phyloP scores from a whole-genome alignment of 2,329 filamentous ascomycete species.

The Alternaria metachromatica region DNA sequence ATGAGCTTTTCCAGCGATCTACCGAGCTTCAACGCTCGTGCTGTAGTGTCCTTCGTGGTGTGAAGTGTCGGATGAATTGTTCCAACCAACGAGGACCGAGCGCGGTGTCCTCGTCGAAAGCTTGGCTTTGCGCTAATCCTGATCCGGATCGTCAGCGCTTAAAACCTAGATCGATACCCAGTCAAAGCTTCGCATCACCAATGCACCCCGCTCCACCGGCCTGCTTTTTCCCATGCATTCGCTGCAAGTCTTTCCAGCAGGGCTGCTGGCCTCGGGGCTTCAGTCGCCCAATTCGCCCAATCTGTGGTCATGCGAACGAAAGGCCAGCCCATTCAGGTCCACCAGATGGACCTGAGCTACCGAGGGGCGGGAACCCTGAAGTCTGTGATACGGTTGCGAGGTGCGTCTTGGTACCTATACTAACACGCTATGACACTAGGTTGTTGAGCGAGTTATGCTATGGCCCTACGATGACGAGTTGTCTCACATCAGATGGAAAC shows the following conservation, averaged over 20 bases:
- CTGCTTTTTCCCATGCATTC: constrained; percentile 35
- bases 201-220: constrained; percentile 33
- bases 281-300: constrained; percentile 37
- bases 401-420: constrained; percentile 18
- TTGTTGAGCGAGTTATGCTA: constrained; percentile 7
- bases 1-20: not conserved
- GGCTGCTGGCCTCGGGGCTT: constrained; percentile 16
- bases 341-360: constrained; percentile 15
- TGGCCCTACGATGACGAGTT: constrained; percentile 6
- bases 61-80: constrained; percentile 11
- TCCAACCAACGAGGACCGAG: constrained; percentile 21
- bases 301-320: constrained; percentile 46
- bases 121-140: constrained; percentile 22
- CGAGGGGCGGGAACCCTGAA: constrained; percentile 19
- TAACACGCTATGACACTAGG: constrained; percentile 7
- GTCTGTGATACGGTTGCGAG: constrained; percentile 35
- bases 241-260: constrained; percentile 33
- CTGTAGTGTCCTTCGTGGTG: constrained; percentile 5
- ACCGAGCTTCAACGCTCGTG: constrained; percentile 13
- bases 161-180: constrained; percentile 21
- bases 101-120: constrained; percentile 20
- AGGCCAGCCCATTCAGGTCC: constrained; percentile 22
- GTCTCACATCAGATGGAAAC: constrained; percentile 26
- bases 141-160: constrained; percentile 25
- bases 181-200: constrained; percentile 21